These are phyloP conservation scores for Ustilago tritici DNA, from an alignment of 1,284 basidiomycete genomes.

Conservation along the genomic window DNA sequence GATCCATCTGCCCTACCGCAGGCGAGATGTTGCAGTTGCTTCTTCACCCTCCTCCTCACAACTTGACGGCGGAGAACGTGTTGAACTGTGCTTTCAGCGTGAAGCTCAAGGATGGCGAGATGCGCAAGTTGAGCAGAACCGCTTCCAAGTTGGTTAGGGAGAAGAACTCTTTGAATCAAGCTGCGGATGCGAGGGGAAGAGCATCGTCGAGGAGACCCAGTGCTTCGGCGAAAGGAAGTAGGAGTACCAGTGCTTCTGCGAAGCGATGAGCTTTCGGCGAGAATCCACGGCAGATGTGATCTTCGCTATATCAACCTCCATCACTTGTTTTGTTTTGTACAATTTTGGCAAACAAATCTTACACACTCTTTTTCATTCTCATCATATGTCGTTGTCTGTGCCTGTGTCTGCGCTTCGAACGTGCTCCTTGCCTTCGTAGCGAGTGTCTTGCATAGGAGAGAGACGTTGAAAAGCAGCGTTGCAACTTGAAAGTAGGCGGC, in stretches of 20 bases:
- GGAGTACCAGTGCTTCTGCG: constrained; percentile 46
- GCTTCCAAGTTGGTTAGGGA: constrained; percentile 62
- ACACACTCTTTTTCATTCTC: background rate
- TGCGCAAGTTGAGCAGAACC: constrained; percentile 75
- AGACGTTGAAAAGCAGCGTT: too few species aligned
- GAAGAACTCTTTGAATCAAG: constrained; percentile 39
- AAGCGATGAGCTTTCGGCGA: constrained; percentile 10
- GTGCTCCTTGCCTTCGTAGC: too few species aligned
- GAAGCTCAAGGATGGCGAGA: constrained; percentile 84
- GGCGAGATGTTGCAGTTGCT: constrained; percentile 74
- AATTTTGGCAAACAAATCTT: background rate
- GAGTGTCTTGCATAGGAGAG: too few species aligned
- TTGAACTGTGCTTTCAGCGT: constrained; percentile 76
- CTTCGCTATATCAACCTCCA: background rate
- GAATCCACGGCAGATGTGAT: background rate
- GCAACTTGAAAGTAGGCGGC: too few species aligned
- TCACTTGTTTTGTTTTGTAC: background rate
- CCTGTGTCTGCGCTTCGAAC: too few species aligned
- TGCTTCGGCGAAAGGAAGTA: background rate
- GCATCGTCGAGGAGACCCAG: constrained; percentile 6
- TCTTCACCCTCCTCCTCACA: constrained; percentile 72
- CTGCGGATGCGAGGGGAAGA: constrained; percentile 37
- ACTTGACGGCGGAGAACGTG: constrained; percentile 72
- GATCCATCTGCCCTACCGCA: constrained; percentile 72
- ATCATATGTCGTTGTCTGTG: background rate